phyloP scores from a whole-genome alignment of 2,329 filamentous ascomycete species.

The Aspergillus sp. region DNA sequence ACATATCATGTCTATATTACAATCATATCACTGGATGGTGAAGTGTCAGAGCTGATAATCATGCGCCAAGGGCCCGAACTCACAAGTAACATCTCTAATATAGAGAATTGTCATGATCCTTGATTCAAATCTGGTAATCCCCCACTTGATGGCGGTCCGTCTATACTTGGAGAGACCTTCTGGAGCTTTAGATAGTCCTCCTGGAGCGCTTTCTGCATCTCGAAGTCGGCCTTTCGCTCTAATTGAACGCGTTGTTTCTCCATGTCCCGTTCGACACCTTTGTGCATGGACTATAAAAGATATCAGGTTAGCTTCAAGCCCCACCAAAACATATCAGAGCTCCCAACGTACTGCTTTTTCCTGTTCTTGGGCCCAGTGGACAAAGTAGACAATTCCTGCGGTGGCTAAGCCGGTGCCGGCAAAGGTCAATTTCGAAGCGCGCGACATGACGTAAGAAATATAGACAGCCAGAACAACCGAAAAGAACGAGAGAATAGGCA shows the following conservation, averaged over 20 bases:
- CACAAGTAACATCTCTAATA: constrained; percentile 1
- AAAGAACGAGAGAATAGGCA: neutral
- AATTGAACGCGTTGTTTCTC: constrained; percentile 88
- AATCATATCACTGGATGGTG: neutral
- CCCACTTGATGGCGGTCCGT: constrained; percentile 19
- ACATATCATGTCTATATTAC: constrained; percentile 20
- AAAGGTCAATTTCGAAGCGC: constrained; percentile 83
- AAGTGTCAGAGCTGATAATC: neutral
- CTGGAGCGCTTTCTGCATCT: constrained; percentile 82
- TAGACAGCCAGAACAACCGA: neutral
- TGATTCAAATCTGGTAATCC: constrained; percentile 20
- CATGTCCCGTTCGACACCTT: constrained; percentile 89
- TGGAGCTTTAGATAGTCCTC: constrained; percentile 89
- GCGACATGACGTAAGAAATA: constrained; percentile 67
- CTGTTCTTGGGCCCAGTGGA: constrained; percentile 83
- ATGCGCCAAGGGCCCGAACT: constrained; percentile 1
- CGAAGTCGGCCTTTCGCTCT: constrained; percentile 91
- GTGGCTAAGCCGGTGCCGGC: constrained; percentile 74
- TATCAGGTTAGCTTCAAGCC: neutral
- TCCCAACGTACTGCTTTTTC: constrained; percentile 72
- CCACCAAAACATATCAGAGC: neutral
- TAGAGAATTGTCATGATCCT: constrained; percentile 20
- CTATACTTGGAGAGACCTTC: constrained; percentile 61
- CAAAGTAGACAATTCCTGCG: constrained; percentile 73
- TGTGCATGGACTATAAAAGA: constrained; percentile 75